Evolutionary conservation across 2,329 filamentous ascomycete genomes (phyloP).

Genomic region (Aspergillus bombycis): DNA sequence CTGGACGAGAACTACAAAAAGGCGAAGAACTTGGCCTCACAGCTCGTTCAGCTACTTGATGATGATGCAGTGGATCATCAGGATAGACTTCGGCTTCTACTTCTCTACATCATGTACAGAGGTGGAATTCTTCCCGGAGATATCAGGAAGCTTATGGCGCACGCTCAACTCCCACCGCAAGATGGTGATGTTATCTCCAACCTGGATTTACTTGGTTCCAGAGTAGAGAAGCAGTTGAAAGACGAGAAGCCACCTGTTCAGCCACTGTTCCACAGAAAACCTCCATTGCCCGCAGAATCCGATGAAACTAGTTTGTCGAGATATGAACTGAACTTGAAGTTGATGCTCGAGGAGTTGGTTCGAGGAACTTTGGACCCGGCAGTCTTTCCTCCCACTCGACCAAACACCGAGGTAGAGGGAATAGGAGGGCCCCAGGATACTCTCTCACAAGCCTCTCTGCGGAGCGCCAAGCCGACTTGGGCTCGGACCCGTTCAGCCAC

Average conservation of each 20-base stretch:
- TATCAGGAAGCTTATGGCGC: conserved; percentile 78
- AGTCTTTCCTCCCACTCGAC: conserved; percentile 73
- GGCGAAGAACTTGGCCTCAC: conserved; percentile 84
- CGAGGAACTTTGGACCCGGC: conserved; percentile 68
- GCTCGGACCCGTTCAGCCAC: conserved; percentile 76
- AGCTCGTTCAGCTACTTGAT: conserved; percentile 84
- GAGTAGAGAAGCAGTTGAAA: conserved; percentile 72
- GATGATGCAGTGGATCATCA: conserved; percentile 71
- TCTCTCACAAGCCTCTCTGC: conserved; percentile 71
- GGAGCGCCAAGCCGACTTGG: conserved; percentile 93
- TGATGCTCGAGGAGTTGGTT: conserved; percentile 76
- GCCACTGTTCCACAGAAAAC: conserved; percentile 73
- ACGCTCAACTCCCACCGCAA: conserved; percentile 74
- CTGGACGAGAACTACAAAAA: conserved; percentile 91
- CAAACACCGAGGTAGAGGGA: conserved; percentile 57
- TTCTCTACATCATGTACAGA: conserved; percentile 82
- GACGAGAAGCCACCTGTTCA: conserved; percentile 68
- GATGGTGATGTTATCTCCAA: conserved; percentile 74
- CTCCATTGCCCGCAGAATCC: conserved; percentile 55
- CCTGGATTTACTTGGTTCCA: conserved; percentile 79
- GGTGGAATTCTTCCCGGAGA: conserved; percentile 85
- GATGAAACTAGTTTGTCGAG: conserved; percentile 87
- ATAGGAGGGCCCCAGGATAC: conserved; percentile 51
- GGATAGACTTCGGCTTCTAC: conserved; percentile 82
- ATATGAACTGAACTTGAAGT: conserved; percentile 79